phyloP scores from a whole-genome alignment of 768 basidiomycete genomes.

The Suillus fuscotomentosus region DNA sequence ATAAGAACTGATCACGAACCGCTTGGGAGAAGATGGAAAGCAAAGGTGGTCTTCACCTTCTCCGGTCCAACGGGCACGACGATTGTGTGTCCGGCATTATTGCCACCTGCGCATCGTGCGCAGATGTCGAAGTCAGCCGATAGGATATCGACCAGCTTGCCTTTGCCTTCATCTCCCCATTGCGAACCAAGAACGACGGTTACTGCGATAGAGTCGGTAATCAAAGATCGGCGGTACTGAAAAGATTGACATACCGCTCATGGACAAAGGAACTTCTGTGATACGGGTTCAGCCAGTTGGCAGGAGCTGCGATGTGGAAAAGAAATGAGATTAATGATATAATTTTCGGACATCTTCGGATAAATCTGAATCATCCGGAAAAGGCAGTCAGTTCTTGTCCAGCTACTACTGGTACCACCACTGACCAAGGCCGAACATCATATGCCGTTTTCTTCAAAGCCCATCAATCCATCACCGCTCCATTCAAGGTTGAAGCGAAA shows the following conservation, averaged over 20 bases:
- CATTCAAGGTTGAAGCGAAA: slow-evolving; percentile 51
- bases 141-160: slow-evolving; percentile 96
- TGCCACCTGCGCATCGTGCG: slow-evolving; percentile 95
- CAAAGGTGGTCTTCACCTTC: slow-evolving; percentile 77
- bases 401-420: no score
- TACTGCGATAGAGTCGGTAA: slow-evolving; percentile 30
- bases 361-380: not conserved
- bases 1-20: slow-evolving; percentile 48
- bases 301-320: slow-evolving; percentile 7
- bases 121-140: slow-evolving; percentile 88
- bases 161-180: slow-evolving; percentile 94
- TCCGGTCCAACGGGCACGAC: slow-evolving; percentile 74
- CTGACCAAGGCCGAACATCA: not conserved
- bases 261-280: slow-evolving; percentile 9
- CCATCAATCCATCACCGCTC: slow-evolving; percentile 40
- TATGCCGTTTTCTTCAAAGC: slow-evolving; percentile 55
- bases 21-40: slow-evolving; percentile 93
- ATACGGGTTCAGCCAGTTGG: not conserved
- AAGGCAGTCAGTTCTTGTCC: not conserved
- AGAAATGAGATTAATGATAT: not conserved
- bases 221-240: slow-evolving; percentile 8
- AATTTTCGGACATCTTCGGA: not conserved
- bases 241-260: slow-evolving; percentile 20
- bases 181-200: slow-evolving; percentile 85
- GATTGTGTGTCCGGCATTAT: slow-evolving; percentile 99